Percentiles rank a stretch among this genome's conserved stretches.
Evolutionary conservation across 495 filamentous ascomycete genomes (phyloP).

Genomic region (Xylaria acuta): DNA sequence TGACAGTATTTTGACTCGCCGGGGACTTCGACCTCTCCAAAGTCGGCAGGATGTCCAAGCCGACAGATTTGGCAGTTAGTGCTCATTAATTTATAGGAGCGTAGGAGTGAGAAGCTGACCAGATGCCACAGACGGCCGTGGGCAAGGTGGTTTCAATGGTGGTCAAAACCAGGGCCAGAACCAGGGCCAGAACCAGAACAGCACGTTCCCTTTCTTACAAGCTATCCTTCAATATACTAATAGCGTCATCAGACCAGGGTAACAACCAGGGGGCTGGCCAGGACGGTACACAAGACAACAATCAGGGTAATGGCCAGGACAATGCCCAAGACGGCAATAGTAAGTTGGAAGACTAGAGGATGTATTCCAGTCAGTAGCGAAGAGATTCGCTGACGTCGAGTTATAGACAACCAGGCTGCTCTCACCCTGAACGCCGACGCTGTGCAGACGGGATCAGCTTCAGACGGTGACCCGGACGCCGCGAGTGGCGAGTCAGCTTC

Average conservation of each 20-base stretch:
- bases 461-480: slow-evolving; percentile 41
- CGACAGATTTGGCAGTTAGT: slow-evolving; percentile 14
- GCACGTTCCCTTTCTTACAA: background rate
- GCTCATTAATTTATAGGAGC: background rate
- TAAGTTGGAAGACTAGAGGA: background rate
- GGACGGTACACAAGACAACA: no score
- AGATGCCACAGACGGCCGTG: slow-evolving; percentile 5
- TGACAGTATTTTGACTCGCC: slow-evolving; percentile 38
- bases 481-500: slow-evolving; percentile 62
- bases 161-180: slow-evolving; percentile 29
- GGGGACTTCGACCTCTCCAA: slow-evolving; percentile 28
- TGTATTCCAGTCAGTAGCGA: background rate
- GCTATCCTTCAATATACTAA: background rate
- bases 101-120: background rate
- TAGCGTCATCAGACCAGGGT: slow-evolving; percentile 20
- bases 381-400: background rate
- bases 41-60: slow-evolving; percentile 27
- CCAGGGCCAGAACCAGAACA: slow-evolving; percentile 7
- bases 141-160: slow-evolving; percentile 21
- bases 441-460: slow-evolving; percentile 57
- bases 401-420: slow-evolving; percentile 26
- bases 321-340: slow-evolving; percentile 21
- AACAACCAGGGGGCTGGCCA: no score
- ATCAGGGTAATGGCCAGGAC: slow-evolving; percentile 27
- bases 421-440: slow-evolving; percentile 50